phyloP scores from a whole-genome alignment of 2,329 filamentous ascomycete species.

The Neofusicoccum umdonicola region DNA sequence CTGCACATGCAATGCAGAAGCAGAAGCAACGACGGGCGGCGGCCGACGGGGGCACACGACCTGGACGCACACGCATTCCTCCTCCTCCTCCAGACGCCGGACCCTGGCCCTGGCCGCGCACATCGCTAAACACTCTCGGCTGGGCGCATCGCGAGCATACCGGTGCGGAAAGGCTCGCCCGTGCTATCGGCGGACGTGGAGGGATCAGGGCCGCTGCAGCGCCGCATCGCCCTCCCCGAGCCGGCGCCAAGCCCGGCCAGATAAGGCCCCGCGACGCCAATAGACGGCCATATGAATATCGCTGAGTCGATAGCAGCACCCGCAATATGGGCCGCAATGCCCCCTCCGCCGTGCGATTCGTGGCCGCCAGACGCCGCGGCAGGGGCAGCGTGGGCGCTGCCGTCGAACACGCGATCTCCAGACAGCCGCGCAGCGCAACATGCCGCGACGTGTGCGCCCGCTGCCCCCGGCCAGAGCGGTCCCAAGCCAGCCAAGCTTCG shows the following conservation, averaged over 20 bases:
- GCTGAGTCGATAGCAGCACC: not conserved
- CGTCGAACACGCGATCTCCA: not conserved
- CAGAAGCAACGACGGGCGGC: constrained; percentile 13
- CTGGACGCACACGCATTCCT: constrained; percentile 2
- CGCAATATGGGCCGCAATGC: not conserved
- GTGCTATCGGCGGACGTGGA: not conserved
- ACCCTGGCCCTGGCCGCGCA: not conserved
- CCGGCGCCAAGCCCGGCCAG: not conserved
- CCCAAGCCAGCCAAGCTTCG: not conserved
- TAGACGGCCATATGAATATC: not conserved
- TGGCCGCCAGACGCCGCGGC: too few species aligned
- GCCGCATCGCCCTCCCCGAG: not conserved
- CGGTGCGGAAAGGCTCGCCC: not conserved
- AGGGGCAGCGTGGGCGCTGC: not conserved
- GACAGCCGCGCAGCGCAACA: not conserved
- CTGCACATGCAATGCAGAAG: constrained; percentile 11
- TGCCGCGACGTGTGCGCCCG: not conserved
- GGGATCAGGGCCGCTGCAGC: not conserved
- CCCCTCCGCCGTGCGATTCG: not conserved
- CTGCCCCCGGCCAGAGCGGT: too few species aligned
- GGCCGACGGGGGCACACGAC: constrained; percentile 2
- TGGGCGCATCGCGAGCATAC: constrained; percentile 3
- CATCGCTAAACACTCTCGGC: constrained; percentile 2
- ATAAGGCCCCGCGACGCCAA: constrained; percentile 17
- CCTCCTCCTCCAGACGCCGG: not conserved